Conservation (phyloP, 352 stramenopile species). For the Salisapilia sapeloensis region DNA sequence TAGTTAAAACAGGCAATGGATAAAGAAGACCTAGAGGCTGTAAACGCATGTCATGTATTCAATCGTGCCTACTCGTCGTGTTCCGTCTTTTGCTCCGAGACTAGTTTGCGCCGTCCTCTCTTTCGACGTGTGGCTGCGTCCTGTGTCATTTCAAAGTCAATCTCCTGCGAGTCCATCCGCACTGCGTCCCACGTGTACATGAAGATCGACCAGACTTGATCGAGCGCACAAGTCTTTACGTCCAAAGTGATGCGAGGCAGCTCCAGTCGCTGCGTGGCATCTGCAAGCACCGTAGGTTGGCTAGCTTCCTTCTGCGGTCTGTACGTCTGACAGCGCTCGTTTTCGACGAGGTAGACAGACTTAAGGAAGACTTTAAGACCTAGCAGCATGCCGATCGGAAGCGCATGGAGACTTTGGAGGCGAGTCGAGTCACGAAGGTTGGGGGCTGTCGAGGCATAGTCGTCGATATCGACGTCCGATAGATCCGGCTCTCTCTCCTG, state of each 20-base stretch:
- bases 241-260: conserved; percentile 12
- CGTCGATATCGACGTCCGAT: conserved; percentile 13
- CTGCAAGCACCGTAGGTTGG: conserved; percentile 7
- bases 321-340: conserved; percentile 72
- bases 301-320: conserved; percentile 22
- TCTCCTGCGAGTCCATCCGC: conserved; percentile 45
- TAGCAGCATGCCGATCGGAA: conserved; percentile 47
- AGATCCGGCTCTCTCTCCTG: conserved; percentile 34
- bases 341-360: conserved; percentile 38
- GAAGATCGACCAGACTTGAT: conserved; percentile 42
- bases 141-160: conserved; percentile 38
- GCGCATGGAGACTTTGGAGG: conserved; percentile 15
- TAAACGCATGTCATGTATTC: too few relatives aligned
- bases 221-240: conserved; percentile 11
- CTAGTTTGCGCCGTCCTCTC: too few relatives aligned
- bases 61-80: too few relatives aligned
- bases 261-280: conserved; percentile 5
- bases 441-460: conserved; percentile 8
- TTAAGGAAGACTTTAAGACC: conserved; percentile 66
- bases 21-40: too few relatives aligned
- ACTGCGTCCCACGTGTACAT: conserved; percentile 25
- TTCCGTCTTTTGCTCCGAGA: too few relatives aligned
- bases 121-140: conserved; percentile 4
- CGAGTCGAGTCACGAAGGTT: too few relatives aligned
- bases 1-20: too few relatives aligned